Conservation (phyloP, 2,329 filamentous ascomycete species). For the Cladophialophora bantiana region DNA sequence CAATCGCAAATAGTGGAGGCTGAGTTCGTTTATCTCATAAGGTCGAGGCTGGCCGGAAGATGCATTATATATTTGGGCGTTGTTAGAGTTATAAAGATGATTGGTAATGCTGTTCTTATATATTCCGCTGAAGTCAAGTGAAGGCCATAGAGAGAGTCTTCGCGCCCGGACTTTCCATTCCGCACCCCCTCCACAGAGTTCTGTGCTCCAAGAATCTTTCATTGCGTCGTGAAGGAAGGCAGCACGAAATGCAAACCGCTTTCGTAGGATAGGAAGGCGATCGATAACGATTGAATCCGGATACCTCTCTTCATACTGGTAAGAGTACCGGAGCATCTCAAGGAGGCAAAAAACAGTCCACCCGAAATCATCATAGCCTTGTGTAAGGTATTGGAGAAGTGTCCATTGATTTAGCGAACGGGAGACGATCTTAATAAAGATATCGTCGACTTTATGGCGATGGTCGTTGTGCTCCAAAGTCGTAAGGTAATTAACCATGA, state of each 20-base stretch:
- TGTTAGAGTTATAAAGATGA: constrained; percentile 13
- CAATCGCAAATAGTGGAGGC: neutral
- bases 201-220: constrained; percentile 1
- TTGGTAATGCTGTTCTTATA: constrained; percentile 15
- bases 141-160: constrained; percentile 2
- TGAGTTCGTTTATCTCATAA: neutral
- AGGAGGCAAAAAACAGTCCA: neutral
- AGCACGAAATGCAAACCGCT: neutral
- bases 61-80: constrained; percentile 9
- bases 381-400: neutral
- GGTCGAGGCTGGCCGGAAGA: neutral
- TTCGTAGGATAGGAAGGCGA: constrained; percentile 5
- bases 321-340: neutral
- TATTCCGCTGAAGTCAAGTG: neutral
- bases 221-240: neutral
- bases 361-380: neutral
- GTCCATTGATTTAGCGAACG: neutral
- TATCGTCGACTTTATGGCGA: neutral
- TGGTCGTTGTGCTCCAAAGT: neutral
- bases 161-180: constrained; percentile 11
- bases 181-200: constrained; percentile 7
- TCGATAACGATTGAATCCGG: neutral
- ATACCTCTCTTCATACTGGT: neutral
- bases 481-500: neutral
- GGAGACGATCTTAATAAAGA: neutral